Conservation (phyloP, 768 basidiomycete species). For the Gelatoporia subvermispora region DNA sequence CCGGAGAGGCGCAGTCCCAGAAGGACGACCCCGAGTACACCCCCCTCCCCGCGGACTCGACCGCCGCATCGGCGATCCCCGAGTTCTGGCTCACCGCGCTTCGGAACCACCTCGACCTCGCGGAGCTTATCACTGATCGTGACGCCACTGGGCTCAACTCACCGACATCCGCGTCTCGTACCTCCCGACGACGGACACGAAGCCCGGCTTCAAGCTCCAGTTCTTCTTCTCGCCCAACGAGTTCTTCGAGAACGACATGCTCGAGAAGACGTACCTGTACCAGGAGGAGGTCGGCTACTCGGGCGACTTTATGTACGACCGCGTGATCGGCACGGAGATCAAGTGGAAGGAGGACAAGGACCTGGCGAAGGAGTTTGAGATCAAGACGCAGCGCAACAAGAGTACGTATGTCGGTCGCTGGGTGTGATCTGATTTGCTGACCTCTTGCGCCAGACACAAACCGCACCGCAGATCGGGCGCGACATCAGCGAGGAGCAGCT, state of each 20-base stretch:
- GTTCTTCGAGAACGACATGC: slow-evolving; percentile 77
- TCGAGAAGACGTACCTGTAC: slow-evolving; percentile 95
- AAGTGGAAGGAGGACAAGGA: slow-evolving; percentile 99
- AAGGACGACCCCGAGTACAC: slow-evolving; percentile 75
- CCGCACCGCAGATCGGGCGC: slow-evolving; percentile 40
- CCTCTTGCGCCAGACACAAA: slow-evolving; percentile 56
- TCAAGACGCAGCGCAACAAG: slow-evolving; percentile 99
- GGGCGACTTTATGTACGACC: slow-evolving; percentile 96
- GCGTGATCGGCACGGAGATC: slow-evolving; percentile 86
- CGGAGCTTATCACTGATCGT: slow-evolving; percentile 88
- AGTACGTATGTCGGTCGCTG: slow-evolving; percentile 41
- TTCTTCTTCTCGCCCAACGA: slow-evolving; percentile 83
- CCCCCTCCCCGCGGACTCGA: slow-evolving; percentile 35
- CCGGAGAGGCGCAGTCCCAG: slow-evolving; percentile 65
- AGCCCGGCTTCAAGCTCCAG: slow-evolving; percentile 87
- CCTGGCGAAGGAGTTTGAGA: slow-evolving; percentile 94
- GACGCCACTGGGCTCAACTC: slow-evolving; percentile 88
- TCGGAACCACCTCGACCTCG: slow-evolving; percentile 82
- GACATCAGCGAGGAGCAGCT: slow-evolving; percentile 36
- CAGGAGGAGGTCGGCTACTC: slow-evolving; percentile 89
- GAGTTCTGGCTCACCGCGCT: slow-evolving; percentile 98
- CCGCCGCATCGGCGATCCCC: slow-evolving; percentile 57
- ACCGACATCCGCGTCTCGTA: slow-evolving; percentile 79
- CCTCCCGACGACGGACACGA: slow-evolving; percentile 53
- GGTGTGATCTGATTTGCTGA: slow-evolving; percentile 4